Conservation (phyloP, 1,139 yeast species). For the Sugiyamaella novakii region DNA sequence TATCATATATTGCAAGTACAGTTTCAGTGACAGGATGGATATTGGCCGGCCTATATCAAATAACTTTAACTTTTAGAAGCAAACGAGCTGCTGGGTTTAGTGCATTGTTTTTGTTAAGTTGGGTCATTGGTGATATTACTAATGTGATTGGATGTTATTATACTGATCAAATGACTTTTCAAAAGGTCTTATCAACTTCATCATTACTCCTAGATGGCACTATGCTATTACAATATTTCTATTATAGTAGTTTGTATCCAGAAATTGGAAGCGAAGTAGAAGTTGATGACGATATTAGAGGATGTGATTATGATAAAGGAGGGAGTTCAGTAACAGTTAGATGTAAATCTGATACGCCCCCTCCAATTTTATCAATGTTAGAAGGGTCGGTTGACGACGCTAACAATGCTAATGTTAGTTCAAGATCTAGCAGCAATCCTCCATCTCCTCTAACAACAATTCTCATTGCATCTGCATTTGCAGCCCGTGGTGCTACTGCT, state of each 20-base stretch:
- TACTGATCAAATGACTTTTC: conserved; percentile 40
- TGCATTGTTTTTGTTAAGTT: conserved; percentile 35
- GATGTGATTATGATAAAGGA: background rate
- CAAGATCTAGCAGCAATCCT: background rate
- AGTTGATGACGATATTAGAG: background rate
- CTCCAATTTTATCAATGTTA: conserved; percentile 6
- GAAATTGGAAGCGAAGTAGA: conserved; percentile 7
- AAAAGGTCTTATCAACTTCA: conserved; percentile 35
- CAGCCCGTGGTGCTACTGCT: conserved; percentile 14
- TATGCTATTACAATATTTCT: conserved; percentile 36
- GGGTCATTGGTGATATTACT: conserved; percentile 40
- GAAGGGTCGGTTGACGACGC: conserved; percentile 4
- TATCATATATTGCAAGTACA: conserved; percentile 34
- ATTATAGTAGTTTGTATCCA: conserved; percentile 27
- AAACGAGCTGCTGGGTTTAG: conserved; percentile 41
- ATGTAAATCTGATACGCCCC: background rate
- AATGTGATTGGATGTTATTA: conserved; percentile 39
- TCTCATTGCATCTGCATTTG: conserved; percentile 15
- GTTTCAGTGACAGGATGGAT: conserved; percentile 39
- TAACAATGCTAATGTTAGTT: background rate
- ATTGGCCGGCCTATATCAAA: conserved; percentile 39
- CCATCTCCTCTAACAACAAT: conserved; percentile 6
- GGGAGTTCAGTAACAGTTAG: background rate
- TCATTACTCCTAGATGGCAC: conserved; percentile 34
- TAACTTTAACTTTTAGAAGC: conserved; percentile 33